Base-by-base conservation (phyloP, 768 basidiomycete species). In the Daedaleopsis sinensis region DNA sequence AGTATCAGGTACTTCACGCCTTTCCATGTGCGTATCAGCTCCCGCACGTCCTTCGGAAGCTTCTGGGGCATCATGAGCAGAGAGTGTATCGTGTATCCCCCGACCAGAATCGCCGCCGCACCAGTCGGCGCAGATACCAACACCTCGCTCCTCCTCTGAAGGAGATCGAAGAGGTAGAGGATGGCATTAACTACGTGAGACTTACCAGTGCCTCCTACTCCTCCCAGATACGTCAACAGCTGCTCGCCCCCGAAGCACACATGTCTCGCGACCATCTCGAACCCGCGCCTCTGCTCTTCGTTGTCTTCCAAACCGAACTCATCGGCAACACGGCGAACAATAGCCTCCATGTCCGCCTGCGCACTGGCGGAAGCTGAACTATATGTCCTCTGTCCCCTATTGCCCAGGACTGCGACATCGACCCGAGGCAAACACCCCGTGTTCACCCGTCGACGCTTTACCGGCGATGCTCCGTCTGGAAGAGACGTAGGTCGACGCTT, bases 191-290 rank as follows among this genome's bases (percentile, higher is more conserved):
- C 65, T 1, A 74, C 62, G 56, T 73, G 69, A 0, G 68, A 72
- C 57, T 74, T 76, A 0, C 73, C 72, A 0, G 74, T 74, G 10
- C 73, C 73, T 0, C 73, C 73, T 1, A 70, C 67, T 0, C 71
- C 73, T 0, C 70, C 63, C 1, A 76, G 61, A n/a, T 72, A 67
- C 69, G 74, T 70, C 6, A 66, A 38, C 10, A 74, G 35, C 39
- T 72, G 71, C 3, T 52, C 44, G 3, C 35, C 46, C 6, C 55
- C 55, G 21, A 27, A 9, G 11, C 15, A 18, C 3, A 56, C 18
- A 21, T n/a, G 64, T 16, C 62, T 44, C 1, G 59, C 58, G 13
- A 67, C 39, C 13, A 67, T 68, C 2, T 49, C 36, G 44, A 65
- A 65, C 0, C 67, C 67, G 5, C 56, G 43, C 19, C 52, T 9